Base-by-base conservation (phyloP, 2,329 filamentous ascomycete species). In the Teratosphaeria zuluensis region DNA sequence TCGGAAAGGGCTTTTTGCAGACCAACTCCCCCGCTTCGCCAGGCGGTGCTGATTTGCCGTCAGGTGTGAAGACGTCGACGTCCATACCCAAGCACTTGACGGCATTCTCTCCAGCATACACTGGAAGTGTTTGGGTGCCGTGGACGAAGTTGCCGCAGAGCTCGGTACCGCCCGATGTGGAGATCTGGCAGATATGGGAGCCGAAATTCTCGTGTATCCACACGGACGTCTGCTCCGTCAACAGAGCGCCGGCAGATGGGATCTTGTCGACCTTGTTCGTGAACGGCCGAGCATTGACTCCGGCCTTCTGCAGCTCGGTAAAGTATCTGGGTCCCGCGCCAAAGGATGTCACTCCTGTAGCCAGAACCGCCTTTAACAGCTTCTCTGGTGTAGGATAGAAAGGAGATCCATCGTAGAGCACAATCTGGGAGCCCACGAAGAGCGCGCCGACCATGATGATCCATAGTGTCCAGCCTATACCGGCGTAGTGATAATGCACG, bases 391-490 rank as follows among this genome's bases (percentile, higher is more conserved):
- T 82, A 0, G 89, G 89, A 51, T 84, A 73, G 71, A 92, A 89
- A 0, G 89, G 89, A 6, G 84, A 89, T 2, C 89, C 89, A 67
- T 94, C 89, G 69, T 94, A 94, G 24, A 92, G 76, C 3, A 94
- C 72, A 2, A 81, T 77, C 4, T 81, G 78, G 0, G 78, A 77
- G 5, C 88, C 88, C 33, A 77, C 73, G 1, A 87, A 65, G 2
- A 92, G 75, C 5, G 78, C 76, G 21, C 78, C 77, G 0, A 89
- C 75, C 38, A 80, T 81, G 3, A 79, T 74, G 9, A 90, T 75
- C 69, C 91, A 92, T 88, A 94, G 92, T 72, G 94, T 92, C 89
- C 89, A 92, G 0, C 87, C 86, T 0, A 87, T 89, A 0, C 78
- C 80, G 0, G 78, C 85, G 65, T 83, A 85, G 67, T 85, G 83